phyloP scores from a whole-genome alignment of 805 yeast species.

The Spathaspora girioi region DNA sequence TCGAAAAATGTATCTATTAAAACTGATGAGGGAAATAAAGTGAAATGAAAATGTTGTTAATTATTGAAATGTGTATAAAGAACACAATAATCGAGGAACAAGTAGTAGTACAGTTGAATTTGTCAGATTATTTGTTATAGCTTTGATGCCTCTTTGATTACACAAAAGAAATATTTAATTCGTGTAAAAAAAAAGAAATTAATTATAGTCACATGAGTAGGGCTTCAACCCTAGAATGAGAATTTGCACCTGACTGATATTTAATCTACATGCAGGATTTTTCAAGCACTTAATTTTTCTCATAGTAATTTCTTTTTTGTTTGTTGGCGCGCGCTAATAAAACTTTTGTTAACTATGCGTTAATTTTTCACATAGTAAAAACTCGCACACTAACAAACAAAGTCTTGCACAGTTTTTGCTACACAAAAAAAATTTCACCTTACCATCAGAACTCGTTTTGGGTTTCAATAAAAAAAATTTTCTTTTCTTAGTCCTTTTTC shows the following conservation, averaged over 20 bases:
- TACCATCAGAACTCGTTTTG: neutral
- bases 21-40: too few species aligned
- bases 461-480: conserved; percentile 7
- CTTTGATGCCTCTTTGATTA: neutral
- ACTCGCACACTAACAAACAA: neutral
- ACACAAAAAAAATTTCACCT: neutral
- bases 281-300: neutral
- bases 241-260: neutral
- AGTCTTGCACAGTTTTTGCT: too few species aligned
- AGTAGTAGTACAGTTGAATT: neutral
- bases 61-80: neutral
- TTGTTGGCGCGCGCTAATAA: neutral
- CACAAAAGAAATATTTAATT: neutral
- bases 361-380: neutral
- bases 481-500: conserved; percentile 6
- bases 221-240: conserved; percentile 1
- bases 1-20: too few species aligned
- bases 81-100: neutral
- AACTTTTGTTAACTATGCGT: neutral
- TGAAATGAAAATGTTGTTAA: neutral
- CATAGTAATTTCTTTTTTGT: neutral
- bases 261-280: neutral
- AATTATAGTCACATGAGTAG: neutral
- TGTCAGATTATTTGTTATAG: neutral
- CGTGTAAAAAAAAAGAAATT: neutral